Conservation (phyloP, 1,284 basidiomycete species). For the Tausonia pullulans region DNA sequence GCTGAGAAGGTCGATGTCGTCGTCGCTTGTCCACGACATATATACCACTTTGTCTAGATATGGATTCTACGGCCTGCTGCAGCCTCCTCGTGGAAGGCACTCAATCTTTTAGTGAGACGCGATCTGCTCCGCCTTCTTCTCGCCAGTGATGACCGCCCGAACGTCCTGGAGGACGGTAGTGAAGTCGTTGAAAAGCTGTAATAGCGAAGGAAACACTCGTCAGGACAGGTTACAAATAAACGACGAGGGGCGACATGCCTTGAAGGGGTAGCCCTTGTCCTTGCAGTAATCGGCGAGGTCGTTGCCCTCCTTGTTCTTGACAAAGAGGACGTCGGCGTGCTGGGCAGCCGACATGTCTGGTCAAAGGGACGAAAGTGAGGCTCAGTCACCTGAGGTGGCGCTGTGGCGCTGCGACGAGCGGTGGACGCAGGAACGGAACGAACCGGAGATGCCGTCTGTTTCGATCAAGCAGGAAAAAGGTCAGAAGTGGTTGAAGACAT, state of each 20-base stretch:
- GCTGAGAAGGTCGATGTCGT: constrained; percentile 1
- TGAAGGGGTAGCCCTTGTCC: constrained; percentile 27
- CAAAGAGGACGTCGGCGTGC: constrained; percentile 73
- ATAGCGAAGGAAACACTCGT: constrained; percentile 41
- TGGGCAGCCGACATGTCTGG: constrained; percentile 77
- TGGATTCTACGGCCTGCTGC: too few species aligned
- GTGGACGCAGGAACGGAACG: neutral
- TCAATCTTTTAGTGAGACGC: too few species aligned
- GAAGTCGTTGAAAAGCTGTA: constrained; percentile 31
- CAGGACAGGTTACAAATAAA: neutral
- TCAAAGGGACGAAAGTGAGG: neutral
- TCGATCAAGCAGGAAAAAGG: neutral
- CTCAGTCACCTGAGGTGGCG: too few species aligned
- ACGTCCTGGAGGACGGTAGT: constrained; percentile 39
- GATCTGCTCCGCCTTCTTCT: constrained; percentile 34
- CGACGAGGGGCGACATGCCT: neutral
- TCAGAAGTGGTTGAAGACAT: neutral
- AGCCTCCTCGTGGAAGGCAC: too few species aligned
- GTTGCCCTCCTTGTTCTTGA: constrained; percentile 69
- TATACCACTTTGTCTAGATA: too few species aligned
- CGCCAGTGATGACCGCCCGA: constrained; percentile 50
- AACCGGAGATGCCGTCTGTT: constrained; percentile 1
- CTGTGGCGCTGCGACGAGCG: too few species aligned
- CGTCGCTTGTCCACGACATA: neutral
- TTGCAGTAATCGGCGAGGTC: constrained; percentile 71